Base-by-base conservation (phyloP, 352 stramenopile species). In the Phytophthora melonis region DNA sequence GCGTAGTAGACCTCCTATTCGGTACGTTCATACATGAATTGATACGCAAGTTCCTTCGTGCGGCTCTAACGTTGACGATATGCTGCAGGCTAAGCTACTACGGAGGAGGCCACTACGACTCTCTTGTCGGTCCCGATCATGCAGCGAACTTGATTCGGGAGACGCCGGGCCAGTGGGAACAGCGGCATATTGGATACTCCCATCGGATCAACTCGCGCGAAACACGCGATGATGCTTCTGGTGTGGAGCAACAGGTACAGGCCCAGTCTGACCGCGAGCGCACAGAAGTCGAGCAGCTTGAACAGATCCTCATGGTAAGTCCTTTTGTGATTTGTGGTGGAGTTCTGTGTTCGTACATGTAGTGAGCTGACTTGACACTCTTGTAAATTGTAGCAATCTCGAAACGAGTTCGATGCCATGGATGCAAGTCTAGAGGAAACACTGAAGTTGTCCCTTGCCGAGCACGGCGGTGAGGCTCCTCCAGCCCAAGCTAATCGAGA, bases 81-180 rank as follows among this genome's bases (percentile, higher is more conserved):
- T 49, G 19, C 1, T 60, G 27, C 66, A 95, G 93, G 8, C 69
- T 98, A 58, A 97, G 89, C 56, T 98, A 97, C 75, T 98, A 98
- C 62, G 93, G 93, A 52, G 93, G 93, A 36, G 92, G 92, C 3
- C 93, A 98, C 70, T 98, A 98, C 73, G 93, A 98, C 66, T 97
- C 90, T 45, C 80, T 98, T 56, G 79, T 97, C 2, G 85, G 86
- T 0, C 34, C 68, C 9, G 66, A 84, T 67, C 87, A 94, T 68
- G 71, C 60, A 19, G 63, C 52, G 18, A 94, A 94, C 61, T 63
- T 91, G 23, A 79, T 94, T n/a, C 67, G 62, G 9, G 84, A 96
- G 61, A 56, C 54, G 1, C 89, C 87, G 8, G 89, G 89, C 3
- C 74, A 84, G 34, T 93, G 83, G 85, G 89, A 96, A 50, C 82